Conservation (phyloP, 2,329 filamentous ascomycete genomes). For the Beauveria rudraprayagi region DNA sequence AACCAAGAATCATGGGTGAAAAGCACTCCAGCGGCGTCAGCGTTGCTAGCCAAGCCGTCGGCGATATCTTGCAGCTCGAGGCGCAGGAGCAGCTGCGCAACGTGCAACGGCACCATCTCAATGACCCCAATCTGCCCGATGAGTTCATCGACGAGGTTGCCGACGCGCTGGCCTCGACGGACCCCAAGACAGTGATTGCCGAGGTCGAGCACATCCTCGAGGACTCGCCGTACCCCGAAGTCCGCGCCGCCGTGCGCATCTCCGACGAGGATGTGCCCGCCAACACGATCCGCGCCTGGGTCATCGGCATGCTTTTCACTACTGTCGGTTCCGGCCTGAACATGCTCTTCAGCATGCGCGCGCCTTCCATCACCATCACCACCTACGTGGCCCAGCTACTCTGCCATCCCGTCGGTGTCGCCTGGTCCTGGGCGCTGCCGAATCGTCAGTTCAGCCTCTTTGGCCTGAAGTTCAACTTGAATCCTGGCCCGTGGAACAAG, state of each 20-base stretch:
- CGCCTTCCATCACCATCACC: constrained; percentile 36
- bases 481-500: constrained; percentile 38
- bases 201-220: constrained; percentile 58
- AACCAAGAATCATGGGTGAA: neutral
- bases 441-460: constrained; percentile 21
- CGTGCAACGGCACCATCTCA: constrained; percentile 35
- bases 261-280: constrained; percentile 14
- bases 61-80: constrained; percentile 4
- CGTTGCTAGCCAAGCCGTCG: neutral
- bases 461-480: constrained; percentile 21
- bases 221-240: constrained; percentile 12
- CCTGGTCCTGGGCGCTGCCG: constrained; percentile 30
- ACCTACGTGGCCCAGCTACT: constrained; percentile 37
- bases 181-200: constrained; percentile 60
- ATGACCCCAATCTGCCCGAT: constrained; percentile 40
- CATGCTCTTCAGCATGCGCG: constrained; percentile 39
- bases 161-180: constrained; percentile 42
- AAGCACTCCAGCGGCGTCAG: neutral
- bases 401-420: constrained; percentile 33
- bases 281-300: constrained; percentile 34
- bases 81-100: constrained; percentile 18
- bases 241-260: constrained; percentile 10
- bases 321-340: constrained; percentile 39
- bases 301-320: constrained; percentile 36
- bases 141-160: constrained; percentile 50